Evolutionary conservation across 495 filamentous ascomycete species (phyloP).

Genomic region (Neurospora pannonica): DNA sequence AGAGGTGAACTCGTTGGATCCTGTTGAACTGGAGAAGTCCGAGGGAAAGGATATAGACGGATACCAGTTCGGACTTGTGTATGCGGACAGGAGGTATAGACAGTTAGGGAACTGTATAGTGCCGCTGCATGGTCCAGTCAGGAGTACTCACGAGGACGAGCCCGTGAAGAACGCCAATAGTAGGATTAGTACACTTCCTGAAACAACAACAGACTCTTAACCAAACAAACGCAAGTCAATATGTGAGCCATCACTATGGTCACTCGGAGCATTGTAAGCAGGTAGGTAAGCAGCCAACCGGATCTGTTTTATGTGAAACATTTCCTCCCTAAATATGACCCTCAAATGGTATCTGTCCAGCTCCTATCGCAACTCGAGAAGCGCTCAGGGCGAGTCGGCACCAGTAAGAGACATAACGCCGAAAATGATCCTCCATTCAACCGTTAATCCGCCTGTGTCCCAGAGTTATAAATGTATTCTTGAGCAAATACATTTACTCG

Average conservation of each 20-base stretch:
- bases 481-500: conserved; percentile 1
- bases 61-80: conserved; percentile 28
- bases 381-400: not conserved
- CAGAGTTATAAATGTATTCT: not conserved
- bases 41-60: not conserved
- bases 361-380: not conserved
- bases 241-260: not conserved
- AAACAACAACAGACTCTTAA: not conserved
- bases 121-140: conserved; percentile 2
- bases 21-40: not conserved
- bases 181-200: not conserved
- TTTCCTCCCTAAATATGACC: not conserved
- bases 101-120: conserved; percentile 25
- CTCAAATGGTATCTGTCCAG: not conserved
- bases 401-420: not conserved
- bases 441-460: not conserved
- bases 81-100: conserved; percentile 35
- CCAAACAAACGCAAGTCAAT: not conserved
- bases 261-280: not conserved
- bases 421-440: not conserved
- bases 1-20: not conserved
- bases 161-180: not conserved
- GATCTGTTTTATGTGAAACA: not conserved
- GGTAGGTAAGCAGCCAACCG: not conserved
- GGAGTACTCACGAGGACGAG: not conserved